Evolutionary conservation across 2,329 filamentous ascomycete genomes (phyloP).

Genomic region (Zymoseptoria pseudotritici): DNA sequence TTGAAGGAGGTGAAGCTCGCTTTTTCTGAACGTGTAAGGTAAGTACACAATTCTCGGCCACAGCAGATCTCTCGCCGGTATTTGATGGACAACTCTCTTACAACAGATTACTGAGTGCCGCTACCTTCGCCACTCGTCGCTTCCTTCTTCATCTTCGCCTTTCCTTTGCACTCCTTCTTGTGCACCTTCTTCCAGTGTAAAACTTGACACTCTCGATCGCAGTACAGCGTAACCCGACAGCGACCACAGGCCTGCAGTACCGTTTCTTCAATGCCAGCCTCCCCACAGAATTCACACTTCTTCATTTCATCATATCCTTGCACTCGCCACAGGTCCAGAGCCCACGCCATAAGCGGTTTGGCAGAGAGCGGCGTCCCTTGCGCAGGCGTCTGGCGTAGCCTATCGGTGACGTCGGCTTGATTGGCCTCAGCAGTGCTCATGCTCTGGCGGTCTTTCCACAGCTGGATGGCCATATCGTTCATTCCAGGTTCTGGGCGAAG

Average conservation of each 20-base stretch:
- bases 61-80: too few relatives aligned
- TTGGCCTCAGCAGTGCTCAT: too few relatives aligned
- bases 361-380: too few relatives aligned
- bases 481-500: too few relatives aligned
- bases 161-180: background rate
- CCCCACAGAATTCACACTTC: background rate
- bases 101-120: too few relatives aligned
- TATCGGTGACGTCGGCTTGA: too few relatives aligned
- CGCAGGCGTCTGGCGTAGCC: too few relatives aligned
- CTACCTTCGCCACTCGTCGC: too few relatives aligned
- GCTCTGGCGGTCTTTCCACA: too few relatives aligned
- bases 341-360: background rate
- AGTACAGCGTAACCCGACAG: background rate
- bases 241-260: background rate
- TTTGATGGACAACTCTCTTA: too few relatives aligned
- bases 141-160: background rate
- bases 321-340: background rate
- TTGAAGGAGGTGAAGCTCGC: background rate
- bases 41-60: too few relatives aligned
- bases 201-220: background rate
- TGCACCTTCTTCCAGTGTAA: background rate
- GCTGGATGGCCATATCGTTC: too few relatives aligned
- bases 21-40: background rate
- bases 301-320: background rate
- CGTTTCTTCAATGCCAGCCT: background rate